A percentile compares a stretch with the other conserved stretches of the same genome.
Evolutionary conservation across 2,329 filamentous ascomycete species (phyloP).

Genomic region (Penicillium sp.): DNA sequence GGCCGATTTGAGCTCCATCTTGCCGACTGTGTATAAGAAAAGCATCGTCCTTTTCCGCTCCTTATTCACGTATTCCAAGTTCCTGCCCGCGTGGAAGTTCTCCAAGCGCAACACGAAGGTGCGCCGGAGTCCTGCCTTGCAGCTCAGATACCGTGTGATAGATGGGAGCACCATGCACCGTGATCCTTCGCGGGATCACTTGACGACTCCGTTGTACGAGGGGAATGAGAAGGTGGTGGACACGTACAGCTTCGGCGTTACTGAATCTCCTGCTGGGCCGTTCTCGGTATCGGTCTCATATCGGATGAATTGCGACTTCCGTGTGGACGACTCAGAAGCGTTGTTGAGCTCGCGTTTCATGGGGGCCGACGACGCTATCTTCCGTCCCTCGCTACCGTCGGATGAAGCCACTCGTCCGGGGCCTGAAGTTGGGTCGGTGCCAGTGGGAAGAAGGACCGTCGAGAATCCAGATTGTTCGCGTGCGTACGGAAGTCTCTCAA

Average conservation of each 20-base stretch:
- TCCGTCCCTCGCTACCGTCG: constrained; percentile 71
- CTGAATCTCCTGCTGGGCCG: constrained; percentile 82
- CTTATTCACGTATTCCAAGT: constrained; percentile 75
- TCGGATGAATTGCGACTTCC: constrained; percentile 84
- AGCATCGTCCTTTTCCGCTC: constrained; percentile 92
- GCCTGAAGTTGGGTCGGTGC: constrained; percentile 71
- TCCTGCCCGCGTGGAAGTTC: constrained; percentile 85
- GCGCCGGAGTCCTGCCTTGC: constrained; percentile 61
- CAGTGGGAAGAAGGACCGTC: constrained; percentile 55
- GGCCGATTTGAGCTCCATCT: constrained; percentile 54
- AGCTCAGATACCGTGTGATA: constrained; percentile 76
- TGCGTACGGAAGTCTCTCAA: constrained; percentile 85
- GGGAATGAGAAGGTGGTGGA: constrained; percentile 64
- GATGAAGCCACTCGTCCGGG: constrained; percentile 39
- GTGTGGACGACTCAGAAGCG: constrained; percentile 86
- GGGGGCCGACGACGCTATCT: constrained; percentile 83
- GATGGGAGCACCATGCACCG: constrained; percentile 55
- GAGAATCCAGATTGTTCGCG: constrained; percentile 65
- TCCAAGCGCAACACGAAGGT: constrained; percentile 71
- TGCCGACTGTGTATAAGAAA: constrained; percentile 95
- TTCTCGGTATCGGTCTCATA: constrained; percentile 80
- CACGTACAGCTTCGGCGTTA: constrained; percentile 75
- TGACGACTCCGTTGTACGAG: constrained; percentile 69
- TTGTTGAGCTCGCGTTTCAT: constrained; percentile 90
- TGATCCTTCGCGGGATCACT: constrained; percentile 61